phyloP scores from a whole-genome alignment of 164 flowering plant genomes.

The Berberis thunbergii region DNA sequence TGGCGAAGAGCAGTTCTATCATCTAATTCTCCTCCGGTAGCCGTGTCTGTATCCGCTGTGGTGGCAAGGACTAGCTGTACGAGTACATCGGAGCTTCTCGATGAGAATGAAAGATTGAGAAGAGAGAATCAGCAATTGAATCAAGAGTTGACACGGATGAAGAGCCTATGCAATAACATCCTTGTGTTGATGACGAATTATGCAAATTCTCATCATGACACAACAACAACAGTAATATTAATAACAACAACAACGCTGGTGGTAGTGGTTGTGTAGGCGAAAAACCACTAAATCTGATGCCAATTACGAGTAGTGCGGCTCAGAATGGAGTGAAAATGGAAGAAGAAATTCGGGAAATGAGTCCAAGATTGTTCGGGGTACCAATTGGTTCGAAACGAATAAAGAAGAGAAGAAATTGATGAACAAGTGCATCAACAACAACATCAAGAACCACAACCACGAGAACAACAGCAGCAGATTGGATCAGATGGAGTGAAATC shows the following conservation, averaged over 20 bases:
- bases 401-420: conserved; percentile 29
- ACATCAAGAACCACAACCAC: conserved; percentile 1
- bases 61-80: conserved; percentile 9
- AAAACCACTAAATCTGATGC: conserved; percentile 40
- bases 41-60: conserved; percentile 1
- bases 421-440: conserved; percentile 11
- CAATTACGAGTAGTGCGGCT: conserved; percentile 12
- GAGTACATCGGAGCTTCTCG: conserved; percentile 40
- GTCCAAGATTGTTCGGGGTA: conserved; percentile 53
- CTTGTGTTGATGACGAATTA: conserved; percentile 52
- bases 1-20: conserved; percentile 64
- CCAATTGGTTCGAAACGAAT: conserved; percentile 48
- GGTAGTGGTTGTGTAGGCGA: conserved; percentile 6
- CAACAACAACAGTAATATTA: not conserved
- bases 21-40: conserved; percentile 26
- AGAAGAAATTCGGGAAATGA: conserved; percentile 10
- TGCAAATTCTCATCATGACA: conserved; percentile 14
- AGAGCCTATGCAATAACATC: conserved; percentile 58
- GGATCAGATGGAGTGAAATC: conserved; percentile 29
- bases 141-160: conserved; percentile 55
- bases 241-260: not conserved
- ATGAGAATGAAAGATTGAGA: conserved; percentile 72
- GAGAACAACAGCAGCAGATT: too few relatives aligned
- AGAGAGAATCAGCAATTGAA: conserved; percentile 54
- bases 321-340: conserved; percentile 9